phyloP scores from a whole-genome alignment of 2,329 filamentous ascomycete species.

The Ophiostoma tasmaniense region DNA sequence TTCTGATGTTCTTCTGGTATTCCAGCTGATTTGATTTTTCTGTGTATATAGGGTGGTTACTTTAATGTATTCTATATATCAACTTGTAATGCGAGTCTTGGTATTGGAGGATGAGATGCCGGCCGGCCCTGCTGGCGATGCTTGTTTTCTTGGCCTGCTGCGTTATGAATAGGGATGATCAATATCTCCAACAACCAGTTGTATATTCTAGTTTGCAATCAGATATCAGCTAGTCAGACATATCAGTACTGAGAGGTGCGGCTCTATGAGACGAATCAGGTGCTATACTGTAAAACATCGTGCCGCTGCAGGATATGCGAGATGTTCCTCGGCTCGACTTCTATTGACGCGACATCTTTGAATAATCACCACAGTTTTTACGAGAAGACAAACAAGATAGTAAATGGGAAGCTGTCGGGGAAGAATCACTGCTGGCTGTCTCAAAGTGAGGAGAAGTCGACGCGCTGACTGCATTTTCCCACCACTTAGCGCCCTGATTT shows the following conservation, averaged over 20 bases:
- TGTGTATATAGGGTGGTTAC: too few relatives aligned
- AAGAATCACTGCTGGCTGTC: background rate
- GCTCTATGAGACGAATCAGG: background rate
- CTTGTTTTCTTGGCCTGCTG: background rate
- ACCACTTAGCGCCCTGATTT: slow-evolving; percentile 4
- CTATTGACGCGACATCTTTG: background rate
- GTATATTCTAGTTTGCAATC: background rate
- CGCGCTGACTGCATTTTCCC: background rate
- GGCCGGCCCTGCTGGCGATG: background rate
- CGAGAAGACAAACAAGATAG: too few relatives aligned
- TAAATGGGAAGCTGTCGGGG: too few relatives aligned
- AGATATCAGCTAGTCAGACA: background rate
- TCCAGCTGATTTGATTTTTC: too few relatives aligned
- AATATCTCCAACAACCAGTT: background rate
- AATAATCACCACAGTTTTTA: too few relatives aligned
- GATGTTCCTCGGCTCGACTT: background rate
- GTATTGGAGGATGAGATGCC: background rate
- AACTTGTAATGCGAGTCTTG: background rate
- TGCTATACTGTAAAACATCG: background rate
- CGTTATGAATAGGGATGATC: too few relatives aligned
- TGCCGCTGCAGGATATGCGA: background rate
- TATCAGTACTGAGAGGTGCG: background rate
- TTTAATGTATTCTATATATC: too few relatives aligned
- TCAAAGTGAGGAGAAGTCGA: background rate
- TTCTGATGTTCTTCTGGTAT: too few relatives aligned